Percentiles rank a stretch among this genome's conserved stretches.
phyloP scores from a whole-genome alignment of 1,284 basidiomycete species.

The Leccinum subrobustum region DNA sequence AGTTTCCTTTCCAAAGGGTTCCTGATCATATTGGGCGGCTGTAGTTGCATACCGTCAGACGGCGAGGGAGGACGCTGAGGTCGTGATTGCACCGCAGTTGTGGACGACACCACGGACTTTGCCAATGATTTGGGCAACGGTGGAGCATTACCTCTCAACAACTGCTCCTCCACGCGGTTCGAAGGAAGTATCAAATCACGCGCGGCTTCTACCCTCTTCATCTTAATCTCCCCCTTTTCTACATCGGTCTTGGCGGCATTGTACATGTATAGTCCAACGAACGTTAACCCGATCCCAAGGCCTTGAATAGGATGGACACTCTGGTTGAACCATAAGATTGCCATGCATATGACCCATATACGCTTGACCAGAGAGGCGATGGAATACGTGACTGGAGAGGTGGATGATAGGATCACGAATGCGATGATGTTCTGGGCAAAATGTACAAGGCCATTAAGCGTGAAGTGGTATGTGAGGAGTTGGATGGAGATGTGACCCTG shows the following conservation, averaged over 20 bases:
- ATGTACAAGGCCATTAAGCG: conserved; percentile 93
- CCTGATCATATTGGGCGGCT: conserved; percentile 12
- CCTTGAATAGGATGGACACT: conserved; percentile 83
- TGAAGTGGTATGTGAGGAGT: conserved; percentile 72
- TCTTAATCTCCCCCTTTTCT: conserved; percentile 88
- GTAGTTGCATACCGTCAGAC: conserved; percentile 4
- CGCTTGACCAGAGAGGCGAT: conserved; percentile 98
- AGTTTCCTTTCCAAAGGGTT: conserved; percentile 31
- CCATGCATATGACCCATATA: conserved; percentile 96
- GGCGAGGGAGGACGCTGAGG: conserved; percentile 11
- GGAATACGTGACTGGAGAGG: conserved; percentile 97
- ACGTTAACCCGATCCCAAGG: conserved; percentile 87
- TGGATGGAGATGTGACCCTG: conserved; percentile 50
- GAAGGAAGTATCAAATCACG: conserved; percentile 71
- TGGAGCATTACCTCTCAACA: conserved; percentile 43
- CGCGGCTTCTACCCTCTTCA: conserved; percentile 81
- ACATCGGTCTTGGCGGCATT: conserved; percentile 92
- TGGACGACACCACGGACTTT: conserved; percentile 17
- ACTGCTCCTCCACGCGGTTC: conserved; percentile 54
- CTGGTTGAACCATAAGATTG: conserved; percentile 97
- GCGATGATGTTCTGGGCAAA: conserved; percentile 98
- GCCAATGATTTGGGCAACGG: conserved; percentile 12
- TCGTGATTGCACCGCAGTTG: conserved; percentile 29
- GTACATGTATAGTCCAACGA: conserved; percentile 93
- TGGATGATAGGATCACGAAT: conserved; percentile 92